Conservation (phyloP, 176 grass and related monocot genomes). For the Carex parvula region DNA sequence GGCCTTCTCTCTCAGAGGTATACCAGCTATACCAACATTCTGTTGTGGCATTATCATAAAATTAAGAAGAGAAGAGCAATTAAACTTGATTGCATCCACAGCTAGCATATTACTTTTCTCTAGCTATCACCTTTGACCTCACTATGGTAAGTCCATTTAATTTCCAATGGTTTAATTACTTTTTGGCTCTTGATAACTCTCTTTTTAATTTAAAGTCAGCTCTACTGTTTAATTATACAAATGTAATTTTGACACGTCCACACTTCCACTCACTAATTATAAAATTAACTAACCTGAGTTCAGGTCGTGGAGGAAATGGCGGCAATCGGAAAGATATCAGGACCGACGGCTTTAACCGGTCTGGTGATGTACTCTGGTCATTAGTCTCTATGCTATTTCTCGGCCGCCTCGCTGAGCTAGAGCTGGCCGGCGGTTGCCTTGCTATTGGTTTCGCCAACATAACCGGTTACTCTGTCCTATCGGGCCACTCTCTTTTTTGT, state of each 20-base stretch:
- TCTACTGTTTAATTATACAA: conserved; percentile 4
- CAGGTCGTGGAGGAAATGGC: conserved; percentile 70
- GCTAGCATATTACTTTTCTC: neutral
- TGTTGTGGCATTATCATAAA: neutral
- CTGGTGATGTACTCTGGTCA: conserved; percentile 76
- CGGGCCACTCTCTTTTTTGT: conserved; percentile 4
- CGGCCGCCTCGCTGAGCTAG: conserved; percentile 60
- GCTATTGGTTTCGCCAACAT: conserved; percentile 91
- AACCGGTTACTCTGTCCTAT: conserved; percentile 92
- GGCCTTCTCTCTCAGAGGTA: conserved; percentile 30
- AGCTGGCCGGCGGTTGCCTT: conserved; percentile 78
- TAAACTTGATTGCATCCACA: neutral
- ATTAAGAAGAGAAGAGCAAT: neutral
- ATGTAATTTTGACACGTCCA: neutral
- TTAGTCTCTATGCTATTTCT: conserved; percentile 98
- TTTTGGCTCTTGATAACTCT: neutral
- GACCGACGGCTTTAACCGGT: conserved; percentile 74
- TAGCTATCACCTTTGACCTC: neutral
- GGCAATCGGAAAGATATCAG: conserved; percentile 70
- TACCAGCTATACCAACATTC: neutral
- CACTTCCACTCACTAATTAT: conserved; percentile 23
- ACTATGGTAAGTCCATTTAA: neutral
- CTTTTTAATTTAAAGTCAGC: neutral
- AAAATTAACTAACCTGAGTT: neutral
- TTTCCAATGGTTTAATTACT: neutral